A percentile compares a stretch with the other conserved stretches of the same genome.
Evolutionary conservation across 2,329 filamentous ascomycete genomes (phyloP).

Genomic region (Microsporum ferrugineum): DNA sequence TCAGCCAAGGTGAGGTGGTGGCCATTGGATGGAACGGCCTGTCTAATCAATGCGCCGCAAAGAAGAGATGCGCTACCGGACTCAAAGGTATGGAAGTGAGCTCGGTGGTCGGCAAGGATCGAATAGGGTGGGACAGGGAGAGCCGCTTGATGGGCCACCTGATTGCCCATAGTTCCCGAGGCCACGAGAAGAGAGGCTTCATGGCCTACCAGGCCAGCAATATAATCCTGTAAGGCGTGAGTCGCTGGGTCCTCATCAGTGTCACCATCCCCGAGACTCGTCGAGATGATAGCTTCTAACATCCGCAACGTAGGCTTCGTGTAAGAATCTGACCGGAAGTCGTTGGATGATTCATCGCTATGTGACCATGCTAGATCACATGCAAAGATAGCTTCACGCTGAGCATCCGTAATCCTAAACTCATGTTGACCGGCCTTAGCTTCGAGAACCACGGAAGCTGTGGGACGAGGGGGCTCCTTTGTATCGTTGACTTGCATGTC

Average conservation of each 20-base stretch:
- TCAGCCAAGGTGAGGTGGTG: slow-evolving; percentile 26
- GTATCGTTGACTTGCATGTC: too few relatives aligned
- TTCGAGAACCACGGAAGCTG: too few relatives aligned
- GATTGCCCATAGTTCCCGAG: not conserved
- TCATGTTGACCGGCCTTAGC: too few relatives aligned
- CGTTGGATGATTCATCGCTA: too few relatives aligned
- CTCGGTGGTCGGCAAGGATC: not conserved
- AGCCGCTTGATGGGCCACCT: not conserved
- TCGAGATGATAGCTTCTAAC: slow-evolving; percentile 22
- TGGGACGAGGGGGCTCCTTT: too few relatives aligned
- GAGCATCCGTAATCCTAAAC: too few relatives aligned
- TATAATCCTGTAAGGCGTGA: not conserved
- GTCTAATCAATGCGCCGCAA: slow-evolving; percentile 22
- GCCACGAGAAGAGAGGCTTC: not conserved
- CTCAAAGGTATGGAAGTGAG: not conserved
- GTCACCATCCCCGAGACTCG: slow-evolving; percentile 27
- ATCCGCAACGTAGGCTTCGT: slow-evolving; percentile 5
- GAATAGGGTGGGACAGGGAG: not conserved
- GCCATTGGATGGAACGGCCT: slow-evolving; percentile 23
- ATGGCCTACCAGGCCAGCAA: not conserved
- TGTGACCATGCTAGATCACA: too few relatives aligned
- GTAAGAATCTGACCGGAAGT: too few relatives aligned
- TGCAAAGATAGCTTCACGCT: too few relatives aligned
- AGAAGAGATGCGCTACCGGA: slow-evolving; percentile 18
- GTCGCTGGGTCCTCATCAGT: slow-evolving; percentile 18